Evolutionary conservation across 2,329 filamentous ascomycete species (phyloP).

Genomic region (Hypoxylon rubiginosum): DNA sequence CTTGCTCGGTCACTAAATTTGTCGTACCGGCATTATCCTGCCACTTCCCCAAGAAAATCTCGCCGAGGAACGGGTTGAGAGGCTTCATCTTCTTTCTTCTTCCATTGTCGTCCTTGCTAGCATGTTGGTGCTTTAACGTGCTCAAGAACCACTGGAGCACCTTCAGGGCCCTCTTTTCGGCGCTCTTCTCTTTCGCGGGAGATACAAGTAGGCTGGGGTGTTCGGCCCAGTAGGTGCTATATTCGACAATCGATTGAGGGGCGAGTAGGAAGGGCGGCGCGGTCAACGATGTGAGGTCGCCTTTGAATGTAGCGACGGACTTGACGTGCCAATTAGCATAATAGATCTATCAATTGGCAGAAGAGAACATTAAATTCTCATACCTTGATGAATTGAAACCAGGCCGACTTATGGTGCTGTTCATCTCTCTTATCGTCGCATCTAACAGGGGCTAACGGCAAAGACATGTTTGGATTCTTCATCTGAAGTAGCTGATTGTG

Average conservation of each 20-base stretch:
- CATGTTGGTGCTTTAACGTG: constrained; percentile 89
- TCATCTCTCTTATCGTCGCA: constrained; percentile 46
- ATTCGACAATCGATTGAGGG: constrained; percentile 82
- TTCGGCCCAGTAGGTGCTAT: constrained; percentile 86
- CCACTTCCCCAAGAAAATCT: constrained; percentile 95
- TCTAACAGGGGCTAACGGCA: constrained; percentile 27
- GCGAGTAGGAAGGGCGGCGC: constrained; percentile 87
- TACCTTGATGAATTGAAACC: constrained; percentile 51
- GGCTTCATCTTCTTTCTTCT: constrained; percentile 95
- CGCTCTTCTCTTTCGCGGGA: constrained; percentile 82
- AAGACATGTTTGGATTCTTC: constrained; percentile 32
- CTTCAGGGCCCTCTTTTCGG: constrained; percentile 83
- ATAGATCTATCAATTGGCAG: neutral
- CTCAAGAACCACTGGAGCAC: constrained; percentile 98
- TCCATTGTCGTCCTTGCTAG: constrained; percentile 78
- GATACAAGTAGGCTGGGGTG: constrained; percentile 84
- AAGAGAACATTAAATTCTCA: neutral
- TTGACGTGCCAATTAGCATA: constrained; percentile 45
- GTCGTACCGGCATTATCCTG: constrained; percentile 85
- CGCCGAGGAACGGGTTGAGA: constrained; percentile 94
- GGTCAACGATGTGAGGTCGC: constrained; percentile 83
- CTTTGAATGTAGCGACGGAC: constrained; percentile 86
- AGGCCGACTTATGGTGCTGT: constrained; percentile 47
- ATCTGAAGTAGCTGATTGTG: neutral
- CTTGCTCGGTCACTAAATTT: constrained; percentile 91